Percentiles rank a stretch among this genome's conserved stretches.
Evolutionary conservation across 495 filamentous ascomycete species (phyloP).

Genomic region (Tuber microsphaerosporum): DNA sequence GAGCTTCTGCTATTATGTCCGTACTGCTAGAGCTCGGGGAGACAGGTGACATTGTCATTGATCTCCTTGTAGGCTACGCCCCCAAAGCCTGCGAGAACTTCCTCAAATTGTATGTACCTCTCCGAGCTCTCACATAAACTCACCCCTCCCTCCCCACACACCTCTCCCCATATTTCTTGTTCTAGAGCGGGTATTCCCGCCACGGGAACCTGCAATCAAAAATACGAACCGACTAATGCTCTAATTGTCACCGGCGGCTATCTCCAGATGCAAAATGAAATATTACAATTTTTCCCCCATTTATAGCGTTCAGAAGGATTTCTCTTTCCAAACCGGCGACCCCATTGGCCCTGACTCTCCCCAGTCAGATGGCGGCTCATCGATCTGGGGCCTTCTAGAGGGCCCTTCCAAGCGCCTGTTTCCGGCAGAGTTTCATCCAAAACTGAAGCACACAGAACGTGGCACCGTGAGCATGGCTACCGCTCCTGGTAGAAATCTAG

Average conservation of each 20-base stretch:
- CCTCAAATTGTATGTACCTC: slow-evolving; percentile 61
- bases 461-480: slow-evolving; percentile 96
- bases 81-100: slow-evolving; percentile 92
- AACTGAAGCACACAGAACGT: slow-evolving; percentile 73
- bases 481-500: slow-evolving; percentile 67
- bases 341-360: slow-evolving; percentile 74
- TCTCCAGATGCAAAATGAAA: slow-evolving; percentile 69
- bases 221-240: slow-evolving; percentile 19
- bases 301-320: slow-evolving; percentile 79
- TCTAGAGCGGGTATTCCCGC: not conserved
- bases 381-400: slow-evolving; percentile 80
- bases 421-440: slow-evolving; percentile 70
- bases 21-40: slow-evolving; percentile 80
- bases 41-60: slow-evolving; percentile 85
- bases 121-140: not conserved
- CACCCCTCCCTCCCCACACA: not conserved
- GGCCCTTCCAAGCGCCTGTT: slow-evolving; percentile 70
- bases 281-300: slow-evolving; percentile 96
- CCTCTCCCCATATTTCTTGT: slow-evolving; percentile 19
- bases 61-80: slow-evolving; percentile 76
- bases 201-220: slow-evolving; percentile 28
- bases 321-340: slow-evolving; percentile 92
- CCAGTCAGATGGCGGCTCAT: slow-evolving; percentile 81
- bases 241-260: slow-evolving; percentile 4
- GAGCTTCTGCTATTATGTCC: slow-evolving; percentile 49